Evolutionary conservation across 2,329 filamentous ascomycete genomes (phyloP).

Genomic region (Xylaria sp.): DNA sequence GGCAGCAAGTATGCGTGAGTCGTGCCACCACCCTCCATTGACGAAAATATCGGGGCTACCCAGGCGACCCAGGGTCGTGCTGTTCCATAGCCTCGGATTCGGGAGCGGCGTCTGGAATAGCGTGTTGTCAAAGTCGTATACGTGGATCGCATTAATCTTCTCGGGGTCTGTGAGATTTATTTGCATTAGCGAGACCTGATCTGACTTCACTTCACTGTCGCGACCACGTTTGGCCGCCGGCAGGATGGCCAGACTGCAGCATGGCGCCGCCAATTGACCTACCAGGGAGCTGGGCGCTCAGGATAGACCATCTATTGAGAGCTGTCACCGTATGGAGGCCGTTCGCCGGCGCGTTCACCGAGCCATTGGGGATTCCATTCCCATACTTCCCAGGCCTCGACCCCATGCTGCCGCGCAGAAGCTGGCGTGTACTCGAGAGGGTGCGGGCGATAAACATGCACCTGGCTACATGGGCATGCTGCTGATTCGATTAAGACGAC

Average conservation of each 20-base stretch:
- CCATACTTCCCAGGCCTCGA: constrained; percentile 43
- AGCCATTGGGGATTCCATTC: constrained; percentile 39
- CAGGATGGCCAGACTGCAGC: neutral
- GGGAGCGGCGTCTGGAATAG: constrained; percentile 92
- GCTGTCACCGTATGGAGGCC: constrained; percentile 71
- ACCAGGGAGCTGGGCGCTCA: constrained; percentile 78
- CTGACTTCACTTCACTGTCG: too few relatives aligned
- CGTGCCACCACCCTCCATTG: constrained; percentile 97
- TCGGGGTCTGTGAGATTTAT: constrained; percentile 61
- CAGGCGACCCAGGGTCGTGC: constrained; percentile 79
- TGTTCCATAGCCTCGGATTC: constrained; percentile 88
- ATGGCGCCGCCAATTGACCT: constrained; percentile 40
- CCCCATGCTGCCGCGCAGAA: constrained; percentile 42
- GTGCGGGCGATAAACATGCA: constrained; percentile 32
- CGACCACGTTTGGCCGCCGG: neutral
- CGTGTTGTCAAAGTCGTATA: constrained; percentile 99
- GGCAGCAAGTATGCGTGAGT: constrained; percentile 83
- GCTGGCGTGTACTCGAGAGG: constrained; percentile 28
- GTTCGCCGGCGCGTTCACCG: constrained; percentile 36
- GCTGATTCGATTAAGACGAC: neutral
- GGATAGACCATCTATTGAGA: constrained; percentile 85
- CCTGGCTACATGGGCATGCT: constrained; percentile 26
- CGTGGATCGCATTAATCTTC: constrained; percentile 81
- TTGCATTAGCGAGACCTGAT: constrained; percentile 27
- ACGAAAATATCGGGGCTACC: constrained; percentile 79